Evolutionary conservation across 1,284 basidiomycete species (phyloP).

Genomic region (Megacollybia platyphylla): DNA sequence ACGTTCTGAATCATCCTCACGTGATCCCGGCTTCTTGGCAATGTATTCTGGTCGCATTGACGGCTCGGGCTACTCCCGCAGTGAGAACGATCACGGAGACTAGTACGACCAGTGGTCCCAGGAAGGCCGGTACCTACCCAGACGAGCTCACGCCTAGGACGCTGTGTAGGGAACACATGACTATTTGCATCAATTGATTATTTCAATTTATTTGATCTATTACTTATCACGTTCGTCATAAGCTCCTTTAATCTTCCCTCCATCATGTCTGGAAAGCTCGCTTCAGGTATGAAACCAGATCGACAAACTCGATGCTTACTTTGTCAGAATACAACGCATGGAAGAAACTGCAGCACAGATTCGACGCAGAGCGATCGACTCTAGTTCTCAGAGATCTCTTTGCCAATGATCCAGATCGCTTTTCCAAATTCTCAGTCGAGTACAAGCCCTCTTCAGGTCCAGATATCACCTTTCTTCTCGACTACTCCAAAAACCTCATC

Average conservation of each 20-base stretch:
- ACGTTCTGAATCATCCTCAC: too few relatives aligned
- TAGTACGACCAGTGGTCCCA: too few relatives aligned
- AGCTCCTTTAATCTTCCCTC: background rate
- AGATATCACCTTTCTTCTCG: constrained; percentile 76
- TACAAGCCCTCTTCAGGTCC: constrained; percentile 61
- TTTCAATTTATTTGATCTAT: too few relatives aligned
- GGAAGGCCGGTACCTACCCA: too few relatives aligned
- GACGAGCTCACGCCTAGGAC: too few relatives aligned
- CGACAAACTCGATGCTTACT: background rate
- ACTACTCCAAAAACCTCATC: constrained; percentile 96
- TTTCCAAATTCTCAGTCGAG: constrained; percentile 73
- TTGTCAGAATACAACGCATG: constrained; percentile 72
- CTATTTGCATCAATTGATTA: too few relatives aligned
- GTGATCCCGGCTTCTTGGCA: too few relatives aligned
- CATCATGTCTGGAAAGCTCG: constrained; percentile 39
- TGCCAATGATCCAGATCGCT: constrained; percentile 76
- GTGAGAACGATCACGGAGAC: too few relatives aligned
- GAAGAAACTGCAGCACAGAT: constrained; percentile 83
- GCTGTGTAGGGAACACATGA: too few relatives aligned
- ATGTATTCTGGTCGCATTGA: too few relatives aligned
- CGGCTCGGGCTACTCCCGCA: too few relatives aligned
- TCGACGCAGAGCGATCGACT: constrained; percentile 63
- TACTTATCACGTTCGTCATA: too few relatives aligned
- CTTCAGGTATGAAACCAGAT: constrained; percentile 25
- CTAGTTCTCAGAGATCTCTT: constrained; percentile 90